Conservation (phyloP, 345 rosid genomes). For the Schrenkiella parvula region DNA sequence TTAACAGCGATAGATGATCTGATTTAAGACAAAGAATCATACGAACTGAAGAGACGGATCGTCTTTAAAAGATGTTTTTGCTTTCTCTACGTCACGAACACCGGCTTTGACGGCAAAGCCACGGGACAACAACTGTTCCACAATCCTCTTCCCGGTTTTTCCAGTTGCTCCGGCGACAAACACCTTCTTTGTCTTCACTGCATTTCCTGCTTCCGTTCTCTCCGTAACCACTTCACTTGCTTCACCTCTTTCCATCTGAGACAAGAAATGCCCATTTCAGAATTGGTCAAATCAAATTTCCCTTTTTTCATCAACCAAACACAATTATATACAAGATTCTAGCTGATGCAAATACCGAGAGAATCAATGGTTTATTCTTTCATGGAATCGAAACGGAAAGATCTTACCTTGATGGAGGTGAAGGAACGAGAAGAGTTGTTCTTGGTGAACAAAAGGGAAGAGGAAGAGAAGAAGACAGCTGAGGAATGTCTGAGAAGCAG, state of each 20-base stretch:
- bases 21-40: constrained; percentile 25
- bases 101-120: constrained; percentile 89
- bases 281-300: neutral
- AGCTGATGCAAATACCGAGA: neutral
- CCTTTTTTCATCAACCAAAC: neutral
- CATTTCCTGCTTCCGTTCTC: neutral
- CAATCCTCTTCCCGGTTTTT: constrained; percentile 73
- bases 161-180: constrained; percentile 97
- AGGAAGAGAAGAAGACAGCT: constrained; percentile 7
- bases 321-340: neutral
- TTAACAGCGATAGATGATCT: neutral
- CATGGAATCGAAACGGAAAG: neutral
- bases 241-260: constrained; percentile 60
- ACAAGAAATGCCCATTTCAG: neutral
- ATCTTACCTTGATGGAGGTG: constrained; percentile 34
- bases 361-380: neutral
- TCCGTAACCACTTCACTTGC: constrained; percentile 36
- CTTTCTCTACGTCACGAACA: constrained; percentile 74
- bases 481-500: constrained; percentile 35
- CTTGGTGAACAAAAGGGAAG: constrained; percentile 19
- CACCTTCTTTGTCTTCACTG: constrained; percentile 43
- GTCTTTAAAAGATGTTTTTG: constrained; percentile 48
- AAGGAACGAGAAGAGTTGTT: constrained; percentile 25
- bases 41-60: constrained; percentile 74
- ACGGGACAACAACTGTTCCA: constrained; percentile 71